Conservation (phyloP, 805 yeast species). For the Alloascoidea hylecoeti region DNA sequence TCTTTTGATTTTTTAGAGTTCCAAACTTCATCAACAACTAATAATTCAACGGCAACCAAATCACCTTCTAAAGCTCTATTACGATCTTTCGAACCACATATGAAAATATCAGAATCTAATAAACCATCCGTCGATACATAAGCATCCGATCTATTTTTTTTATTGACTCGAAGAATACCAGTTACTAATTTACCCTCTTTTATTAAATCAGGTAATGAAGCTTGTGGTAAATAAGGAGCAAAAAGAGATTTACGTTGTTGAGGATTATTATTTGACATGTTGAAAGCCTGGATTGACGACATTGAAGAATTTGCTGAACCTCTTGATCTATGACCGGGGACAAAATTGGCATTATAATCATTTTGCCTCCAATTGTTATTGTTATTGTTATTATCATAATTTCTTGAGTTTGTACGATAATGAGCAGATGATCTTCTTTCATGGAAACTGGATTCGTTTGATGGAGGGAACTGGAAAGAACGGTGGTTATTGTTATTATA, state of each 20-base stretch:
- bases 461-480: neutral
- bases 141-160: slow-evolving; percentile 77
- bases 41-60: slow-evolving; percentile 68
- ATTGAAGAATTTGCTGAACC: slow-evolving; percentile 53
- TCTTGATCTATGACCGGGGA: slow-evolving; percentile 62
- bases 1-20: slow-evolving; percentile 74
- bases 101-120: slow-evolving; percentile 74
- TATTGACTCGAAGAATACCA: slow-evolving; percentile 70
- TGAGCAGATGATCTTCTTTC: slow-evolving; percentile 1
- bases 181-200: slow-evolving; percentile 68
- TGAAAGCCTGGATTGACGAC: slow-evolving; percentile 22
- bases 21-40: slow-evolving; percentile 82
- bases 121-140: slow-evolving; percentile 79
- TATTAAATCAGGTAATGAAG: slow-evolving; percentile 63
- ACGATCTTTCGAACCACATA: slow-evolving; percentile 83
- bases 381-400: slow-evolving; percentile 3
- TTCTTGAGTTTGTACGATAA: slow-evolving; percentile 3
- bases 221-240: slow-evolving; percentile 78
- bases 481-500: neutral
- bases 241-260: slow-evolving; percentile 32
- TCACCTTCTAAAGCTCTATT: slow-evolving; percentile 82
- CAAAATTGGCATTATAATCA: slow-evolving; percentile 20
- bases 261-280: slow-evolving; percentile 8
- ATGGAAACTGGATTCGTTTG: neutral
- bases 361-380: slow-evolving; percentile 1